A percentile compares a stretch with the other conserved stretches of the same genome.
These are phyloP conservation scores for Rhizoclosmatium globosum DNA, from an alignment of 192 early-diverging fungal genomes.

Conservation along the genomic window DNA sequence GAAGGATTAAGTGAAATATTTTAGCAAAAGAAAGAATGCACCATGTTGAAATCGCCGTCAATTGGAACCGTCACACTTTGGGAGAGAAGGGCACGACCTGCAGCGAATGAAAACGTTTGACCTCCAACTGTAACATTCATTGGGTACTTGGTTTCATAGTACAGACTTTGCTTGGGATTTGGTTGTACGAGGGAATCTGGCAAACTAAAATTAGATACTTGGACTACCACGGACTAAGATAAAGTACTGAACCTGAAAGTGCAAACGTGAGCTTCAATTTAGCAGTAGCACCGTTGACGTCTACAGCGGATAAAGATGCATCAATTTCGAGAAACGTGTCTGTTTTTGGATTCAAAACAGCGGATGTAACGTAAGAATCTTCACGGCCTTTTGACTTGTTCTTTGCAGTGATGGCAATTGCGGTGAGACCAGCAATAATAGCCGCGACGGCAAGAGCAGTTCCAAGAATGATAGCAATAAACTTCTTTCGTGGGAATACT, in stretches of 20 bases:
- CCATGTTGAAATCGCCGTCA: neutral
- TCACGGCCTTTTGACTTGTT: neutral
- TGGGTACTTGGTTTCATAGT: neutral
- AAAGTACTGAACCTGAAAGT: neutral
- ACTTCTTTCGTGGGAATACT: too few species aligned
- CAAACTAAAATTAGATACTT: neutral
- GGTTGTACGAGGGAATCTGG: neutral
- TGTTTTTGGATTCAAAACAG: neutral
- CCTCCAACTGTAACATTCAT: slow-evolving; percentile 7
- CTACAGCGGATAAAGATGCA: neutral
- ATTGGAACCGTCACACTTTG: neutral
- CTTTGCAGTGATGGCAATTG: neutral
- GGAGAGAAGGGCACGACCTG: neutral
- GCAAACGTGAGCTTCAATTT: neutral
- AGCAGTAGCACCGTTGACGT: neutral
- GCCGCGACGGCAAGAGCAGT: neutral
- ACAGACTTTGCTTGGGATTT: neutral
- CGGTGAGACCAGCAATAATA: neutral
- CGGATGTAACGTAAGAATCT: neutral
- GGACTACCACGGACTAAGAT: neutral
- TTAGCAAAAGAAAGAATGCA: too few species aligned
- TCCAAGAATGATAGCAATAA: neutral
- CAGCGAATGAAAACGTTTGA: neutral
- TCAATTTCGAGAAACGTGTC: neutral
- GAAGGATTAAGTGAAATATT: too few species aligned